Conservation (phyloP, 805 yeast species). For the Candida coleopterorum region DNA sequence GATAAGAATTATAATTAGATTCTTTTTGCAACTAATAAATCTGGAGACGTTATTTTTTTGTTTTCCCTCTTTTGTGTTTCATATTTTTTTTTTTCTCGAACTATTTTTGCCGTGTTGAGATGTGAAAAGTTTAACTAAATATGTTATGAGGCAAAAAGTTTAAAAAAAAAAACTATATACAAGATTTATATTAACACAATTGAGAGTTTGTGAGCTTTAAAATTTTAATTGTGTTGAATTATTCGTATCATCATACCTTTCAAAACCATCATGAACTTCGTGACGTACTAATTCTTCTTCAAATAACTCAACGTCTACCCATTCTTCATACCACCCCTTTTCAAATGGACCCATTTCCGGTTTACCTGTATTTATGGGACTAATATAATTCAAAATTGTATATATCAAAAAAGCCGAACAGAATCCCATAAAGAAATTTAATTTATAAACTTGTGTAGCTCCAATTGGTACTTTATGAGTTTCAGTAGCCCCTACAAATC, state of each 20-base stretch:
- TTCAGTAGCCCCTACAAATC: constrained; percentile 80
- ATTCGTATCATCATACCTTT: constrained; percentile 1
- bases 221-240: too few species aligned
- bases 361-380: constrained; percentile 42
- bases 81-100: too few species aligned
- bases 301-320: constrained; percentile 61
- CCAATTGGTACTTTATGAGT: constrained; percentile 68
- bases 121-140: too few species aligned
- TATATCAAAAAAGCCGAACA: constrained; percentile 53
- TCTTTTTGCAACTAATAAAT: too few species aligned
- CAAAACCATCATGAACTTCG: constrained; percentile 18
- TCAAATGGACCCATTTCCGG: constrained; percentile 38
- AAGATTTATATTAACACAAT: too few species aligned
- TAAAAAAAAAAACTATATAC: too few species aligned
- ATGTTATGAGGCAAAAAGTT: too few species aligned
- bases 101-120: too few species aligned
- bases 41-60: too few species aligned
- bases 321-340: constrained; percentile 59
- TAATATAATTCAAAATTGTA: constrained; percentile 44
- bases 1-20: too few species aligned
- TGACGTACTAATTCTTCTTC: constrained; percentile 37
- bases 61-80: too few species aligned
- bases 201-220: too few species aligned
- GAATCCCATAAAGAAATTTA: constrained; percentile 78
- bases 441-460: constrained; percentile 66